Evolutionary conservation across 805 yeast genomes (phyloP), one percentile per base, ranked within the genome.

Genomic region (Candida quercuum): DNA sequence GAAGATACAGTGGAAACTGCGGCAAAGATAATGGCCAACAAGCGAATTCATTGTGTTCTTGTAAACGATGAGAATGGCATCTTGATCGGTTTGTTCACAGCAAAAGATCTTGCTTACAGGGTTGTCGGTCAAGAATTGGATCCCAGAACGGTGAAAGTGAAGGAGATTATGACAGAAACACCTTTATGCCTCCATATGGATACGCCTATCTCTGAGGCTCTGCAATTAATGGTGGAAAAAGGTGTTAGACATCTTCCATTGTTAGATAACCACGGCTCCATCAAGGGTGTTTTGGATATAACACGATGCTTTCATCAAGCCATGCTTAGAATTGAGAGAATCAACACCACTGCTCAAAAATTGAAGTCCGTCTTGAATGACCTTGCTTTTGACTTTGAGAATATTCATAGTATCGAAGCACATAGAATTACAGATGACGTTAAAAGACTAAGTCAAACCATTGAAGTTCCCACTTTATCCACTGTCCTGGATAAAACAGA

Each of bases 241-340:
- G 61, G 60, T 26, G 64, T 69, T 20, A 58, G 74, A 40, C 74
- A 69, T 45, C 50, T 69, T 36, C 74, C 74, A 1, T 51, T 69
- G 4, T 38, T 61, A 4, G 67, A 67, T 40, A 59, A 56, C n/a
- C 34, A 32, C 10, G 63, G 60, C 3, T 41, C 48, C 3, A 69
- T 68, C 23, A 61, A 59, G n/a, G 73, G 72, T 2, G 61, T 69
- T 11, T 48, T 69, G 20, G 71, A 69, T 47, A 68, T 69, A 24
- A 69, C 73, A 4, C 59, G 67, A 35, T 69, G 74, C 33, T 69
- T 68, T 46, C 66, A 68, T 38, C 71, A 69, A 43, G 73, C 71
- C 0, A 63, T 69, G 67, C 48, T 61, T 3, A 49, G 68, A 33
- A 47, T 69, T 19, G 73, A 69, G 42, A 60, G 63, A 33, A 60